Conservation (phyloP, 2,329 filamentous ascomycete genomes). For the Hypoxylon sp. region DNA sequence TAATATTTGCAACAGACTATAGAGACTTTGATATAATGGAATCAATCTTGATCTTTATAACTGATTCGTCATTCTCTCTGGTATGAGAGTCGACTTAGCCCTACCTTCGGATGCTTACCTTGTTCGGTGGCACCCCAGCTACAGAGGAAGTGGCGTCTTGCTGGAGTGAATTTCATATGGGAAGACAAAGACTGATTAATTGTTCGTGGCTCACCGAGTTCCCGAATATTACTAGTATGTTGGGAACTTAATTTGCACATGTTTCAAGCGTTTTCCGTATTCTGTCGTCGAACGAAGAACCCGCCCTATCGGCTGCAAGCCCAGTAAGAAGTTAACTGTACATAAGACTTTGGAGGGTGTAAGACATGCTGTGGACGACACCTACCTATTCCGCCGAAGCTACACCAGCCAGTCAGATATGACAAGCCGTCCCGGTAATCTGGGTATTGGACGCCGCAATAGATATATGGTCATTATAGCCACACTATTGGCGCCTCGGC, state of each 20-base stretch:
- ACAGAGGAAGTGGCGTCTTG: not conserved
- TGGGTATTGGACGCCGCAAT: conserved; percentile 37
- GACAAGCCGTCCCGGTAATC: conserved; percentile 29
- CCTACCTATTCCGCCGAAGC: conserved; percentile 20
- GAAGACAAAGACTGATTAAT: not conserved
- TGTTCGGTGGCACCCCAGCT: too few relatives aligned
- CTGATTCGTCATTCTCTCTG: too few relatives aligned
- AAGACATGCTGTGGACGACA: conserved; percentile 14
- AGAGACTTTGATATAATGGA: too few relatives aligned
- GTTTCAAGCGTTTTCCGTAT: not conserved
- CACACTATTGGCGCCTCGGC: conserved; percentile 24
- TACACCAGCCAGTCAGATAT: conserved; percentile 20
- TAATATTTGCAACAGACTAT: too few relatives aligned
- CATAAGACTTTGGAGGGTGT: not conserved
- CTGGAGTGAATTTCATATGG: not conserved
- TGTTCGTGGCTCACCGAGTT: not conserved
- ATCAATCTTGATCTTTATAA: too few relatives aligned
- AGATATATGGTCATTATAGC: conserved; percentile 13
- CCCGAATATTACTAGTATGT: not conserved
- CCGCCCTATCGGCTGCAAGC: conserved; percentile 13
- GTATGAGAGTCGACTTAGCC: too few relatives aligned
- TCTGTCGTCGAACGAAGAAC: not conserved
- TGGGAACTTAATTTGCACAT: not conserved
- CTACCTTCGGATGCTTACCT: too few relatives aligned
- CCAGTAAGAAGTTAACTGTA: conserved; percentile 1